Base-by-base conservation (phyloP, 176 grass and related monocot genomes). In the Carex kokanica region DNA sequence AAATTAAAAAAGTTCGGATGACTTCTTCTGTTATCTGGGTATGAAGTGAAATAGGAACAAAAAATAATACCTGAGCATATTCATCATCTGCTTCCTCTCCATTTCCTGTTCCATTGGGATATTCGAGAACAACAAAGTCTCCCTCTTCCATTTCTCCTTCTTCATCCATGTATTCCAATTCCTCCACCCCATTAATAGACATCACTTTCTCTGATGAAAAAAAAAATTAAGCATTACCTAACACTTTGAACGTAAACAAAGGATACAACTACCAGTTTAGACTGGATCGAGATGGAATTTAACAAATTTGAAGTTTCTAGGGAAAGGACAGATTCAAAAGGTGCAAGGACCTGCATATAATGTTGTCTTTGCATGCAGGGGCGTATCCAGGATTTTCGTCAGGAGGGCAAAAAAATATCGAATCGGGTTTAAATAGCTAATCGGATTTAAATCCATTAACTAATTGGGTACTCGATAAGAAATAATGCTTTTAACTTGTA, bases 61-160 rank as follows among this genome's bases (percentile, higher is more conserved):
- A 7, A 53, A 66, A 38, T 27, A 25, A 64, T 82, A 82, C 80
- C 60, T 82, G 34, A 43, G 60, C 60, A 66, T 82, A 82, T 31
- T 82, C 80, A 67, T 82, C 80, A 45, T 82, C 80, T 51, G 17
- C 5, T 20, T 82, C 80, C 20, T 82, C 60, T 74, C 25, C 80
- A 4, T 84, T 41, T 16, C 6, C 52, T 16, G 38, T 15, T 40
- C 7, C 66, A 31, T 77, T 55, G 23, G 49, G 73, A 31, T 55
- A 31, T 27, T 54, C 73, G 13, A 29, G 41, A 60, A 74, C 18
- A 56, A 56, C 21, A 51, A 53, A 82, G 8, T 74, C 82, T n/a
- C 63, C 63, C 25, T 84, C 82, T 38, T 84, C 82, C 43, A 70
- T 74, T 7, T 74, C 82, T 74, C 49, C 82, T 75, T 72, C 82